These are phyloP conservation scores for Ceratocystis variospora DNA, from an alignment of 2,329 filamentous ascomycete species.

Conservation along the genomic window DNA sequence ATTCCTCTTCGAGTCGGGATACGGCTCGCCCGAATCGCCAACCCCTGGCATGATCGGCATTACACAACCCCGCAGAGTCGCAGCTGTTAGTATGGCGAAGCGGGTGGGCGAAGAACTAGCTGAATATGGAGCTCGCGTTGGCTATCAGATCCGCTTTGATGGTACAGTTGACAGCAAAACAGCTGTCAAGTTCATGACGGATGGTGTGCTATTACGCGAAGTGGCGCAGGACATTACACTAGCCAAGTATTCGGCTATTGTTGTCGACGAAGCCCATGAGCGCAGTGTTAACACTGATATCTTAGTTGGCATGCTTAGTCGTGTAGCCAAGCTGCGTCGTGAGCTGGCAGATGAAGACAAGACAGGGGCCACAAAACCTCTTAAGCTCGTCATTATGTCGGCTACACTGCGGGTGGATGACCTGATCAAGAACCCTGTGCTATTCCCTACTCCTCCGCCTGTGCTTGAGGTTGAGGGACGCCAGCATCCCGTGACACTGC, in stretches of 20 bases:
- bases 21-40: slow-evolving; percentile 61
- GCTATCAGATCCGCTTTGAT: slow-evolving; percentile 92
- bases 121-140: slow-evolving; percentile 60
- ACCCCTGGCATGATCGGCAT: slow-evolving; percentile 88
- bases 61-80: slow-evolving; percentile 87
- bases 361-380: slow-evolving; percentile 44
- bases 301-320: slow-evolving; percentile 89
- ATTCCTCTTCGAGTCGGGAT: slow-evolving; percentile 88
- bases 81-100: slow-evolving; percentile 91
- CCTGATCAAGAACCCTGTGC: slow-evolving; percentile 65
- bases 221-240: slow-evolving; percentile 79
- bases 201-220: slow-evolving; percentile 86
- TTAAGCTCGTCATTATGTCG: slow-evolving; percentile 97
- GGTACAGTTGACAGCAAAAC: slow-evolving; percentile 67
- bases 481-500: slow-evolving; percentile 77
- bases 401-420: slow-evolving; percentile 85
- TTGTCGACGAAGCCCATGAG: slow-evolving; percentile 96
- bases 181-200: slow-evolving; percentile 96
- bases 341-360: slow-evolving; percentile 60
- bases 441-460: slow-evolving; percentile 69
- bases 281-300: slow-evolving; percentile 96
- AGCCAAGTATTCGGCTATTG: slow-evolving; percentile 78
- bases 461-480: slow-evolving; percentile 82
- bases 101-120: slow-evolving; percentile 79
- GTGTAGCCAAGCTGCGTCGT: slow-evolving; percentile 72